Evolutionary conservation across 306 rosid species (phyloP).

Genomic region (Prunus mira): DNA sequence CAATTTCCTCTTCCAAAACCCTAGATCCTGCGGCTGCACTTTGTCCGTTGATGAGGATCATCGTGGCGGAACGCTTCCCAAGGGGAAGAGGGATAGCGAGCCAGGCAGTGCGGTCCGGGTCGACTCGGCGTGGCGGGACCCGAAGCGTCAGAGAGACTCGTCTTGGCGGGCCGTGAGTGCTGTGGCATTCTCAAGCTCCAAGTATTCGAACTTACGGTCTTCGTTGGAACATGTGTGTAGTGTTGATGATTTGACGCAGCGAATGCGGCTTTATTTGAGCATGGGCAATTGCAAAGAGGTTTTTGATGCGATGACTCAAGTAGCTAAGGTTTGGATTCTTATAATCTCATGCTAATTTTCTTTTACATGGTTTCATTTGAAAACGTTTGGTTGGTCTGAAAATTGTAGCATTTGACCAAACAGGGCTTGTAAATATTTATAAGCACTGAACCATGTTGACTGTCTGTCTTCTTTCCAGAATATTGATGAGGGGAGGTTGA

Average conservation of each 20-base stretch:
- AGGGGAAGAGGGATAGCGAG: slow-evolving; percentile 63
- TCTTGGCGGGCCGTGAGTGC: slow-evolving; percentile 26
- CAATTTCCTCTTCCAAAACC: slow-evolving; percentile 74
- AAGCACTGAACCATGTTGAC: not conserved
- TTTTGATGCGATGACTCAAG: slow-evolving; percentile 59
- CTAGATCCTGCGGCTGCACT: slow-evolving; percentile 68
- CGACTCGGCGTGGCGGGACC: slow-evolving; percentile 68
- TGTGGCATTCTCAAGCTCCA: slow-evolving; percentile 39
- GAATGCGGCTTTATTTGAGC: slow-evolving; percentile 68
- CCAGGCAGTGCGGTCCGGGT: slow-evolving; percentile 43
- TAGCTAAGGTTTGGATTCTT: slow-evolving; percentile 60
- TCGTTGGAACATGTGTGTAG: slow-evolving; percentile 77
- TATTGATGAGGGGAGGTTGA: slow-evolving; percentile 81
- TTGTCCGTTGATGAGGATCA: slow-evolving; percentile 26
- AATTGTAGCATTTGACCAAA: not conserved
- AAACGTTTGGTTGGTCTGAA: slow-evolving; percentile 12
- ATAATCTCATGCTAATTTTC: not conserved
- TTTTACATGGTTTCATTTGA: not conserved
- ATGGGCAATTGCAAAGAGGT: slow-evolving; percentile 56
- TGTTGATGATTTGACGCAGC: slow-evolving; percentile 74
- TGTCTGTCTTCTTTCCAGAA: slow-evolving; percentile 37
- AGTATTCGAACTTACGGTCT: slow-evolving; percentile 36
- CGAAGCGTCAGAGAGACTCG: slow-evolving; percentile 68
- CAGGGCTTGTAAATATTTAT: no score
- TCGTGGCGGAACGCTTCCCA: slow-evolving; percentile 9